Evolutionary conservation across 345 rosid species (phyloP).

Genomic region (Microthlaspi erraticum): DNA sequence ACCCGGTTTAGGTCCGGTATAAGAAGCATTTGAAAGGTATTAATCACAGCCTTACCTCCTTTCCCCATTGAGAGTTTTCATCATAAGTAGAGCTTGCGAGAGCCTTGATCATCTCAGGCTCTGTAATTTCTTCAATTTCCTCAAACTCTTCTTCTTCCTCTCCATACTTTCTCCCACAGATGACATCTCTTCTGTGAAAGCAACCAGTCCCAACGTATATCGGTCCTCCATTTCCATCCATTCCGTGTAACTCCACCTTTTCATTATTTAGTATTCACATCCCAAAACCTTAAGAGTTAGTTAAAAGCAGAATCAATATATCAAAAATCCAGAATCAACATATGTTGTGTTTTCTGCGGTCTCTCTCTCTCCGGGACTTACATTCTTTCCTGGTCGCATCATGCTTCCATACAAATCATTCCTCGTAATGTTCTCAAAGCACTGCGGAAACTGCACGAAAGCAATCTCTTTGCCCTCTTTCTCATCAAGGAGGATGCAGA

Average conservation of each 20-base stretch:
- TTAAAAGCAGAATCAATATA: background rate
- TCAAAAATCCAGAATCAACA: background rate
- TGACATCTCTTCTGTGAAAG: slow-evolving; percentile 77
- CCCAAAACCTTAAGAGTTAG: slow-evolving; percentile 27
- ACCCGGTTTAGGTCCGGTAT: background rate
- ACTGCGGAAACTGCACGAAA: slow-evolving; percentile 73
- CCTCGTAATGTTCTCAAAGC: slow-evolving; percentile 54
- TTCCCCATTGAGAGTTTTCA: slow-evolving; percentile 73
- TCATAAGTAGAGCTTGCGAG: slow-evolving; percentile 69
- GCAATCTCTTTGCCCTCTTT: slow-evolving; percentile 63
- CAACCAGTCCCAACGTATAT: slow-evolving; percentile 75
- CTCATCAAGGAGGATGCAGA: slow-evolving; percentile 89
- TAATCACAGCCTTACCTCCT: slow-evolving; percentile 50
- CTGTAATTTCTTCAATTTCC: slow-evolving; percentile 25
- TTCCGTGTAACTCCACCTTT: slow-evolving; percentile 67
- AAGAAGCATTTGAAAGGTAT: background rate
- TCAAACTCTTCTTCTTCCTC: slow-evolving; percentile 23
- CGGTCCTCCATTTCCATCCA: slow-evolving; percentile 78
- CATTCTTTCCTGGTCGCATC: slow-evolving; percentile 29
- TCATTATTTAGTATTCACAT: slow-evolving; percentile 35
- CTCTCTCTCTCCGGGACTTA: background rate
- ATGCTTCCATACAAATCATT: slow-evolving; percentile 57
- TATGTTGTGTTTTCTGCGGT: background rate
- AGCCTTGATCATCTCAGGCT: slow-evolving; percentile 46
- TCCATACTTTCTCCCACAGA: slow-evolving; percentile 56